Conservation (phyloP, 2,329 filamentous ascomycete genomes). For the Cladosporium sp. region DNA sequence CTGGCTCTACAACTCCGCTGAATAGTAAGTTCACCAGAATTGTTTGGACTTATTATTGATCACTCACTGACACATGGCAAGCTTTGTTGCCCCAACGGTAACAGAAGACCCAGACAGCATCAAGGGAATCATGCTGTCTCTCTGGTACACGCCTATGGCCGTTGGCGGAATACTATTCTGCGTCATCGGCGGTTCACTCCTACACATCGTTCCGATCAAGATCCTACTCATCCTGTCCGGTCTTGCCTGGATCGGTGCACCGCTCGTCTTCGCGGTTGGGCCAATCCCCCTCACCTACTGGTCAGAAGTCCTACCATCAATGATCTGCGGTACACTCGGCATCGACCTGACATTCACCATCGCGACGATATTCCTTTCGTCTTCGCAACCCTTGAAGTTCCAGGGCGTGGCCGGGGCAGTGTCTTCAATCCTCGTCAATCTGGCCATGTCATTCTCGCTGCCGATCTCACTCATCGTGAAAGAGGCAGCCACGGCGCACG, state of each 20-base stretch:
- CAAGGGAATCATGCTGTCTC: constrained; percentile 26
- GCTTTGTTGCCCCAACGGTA: constrained; percentile 12
- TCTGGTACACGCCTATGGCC: constrained; percentile 33
- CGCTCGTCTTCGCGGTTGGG: constrained; percentile 31
- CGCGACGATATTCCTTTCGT: constrained; percentile 29
- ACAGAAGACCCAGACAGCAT: constrained; percentile 17
- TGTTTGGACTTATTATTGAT: constrained; percentile 1
- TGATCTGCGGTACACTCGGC: constrained; percentile 33
- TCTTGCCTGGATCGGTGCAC: constrained; percentile 32
- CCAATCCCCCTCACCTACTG: constrained; percentile 31
- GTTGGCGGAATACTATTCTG: constrained; percentile 31
- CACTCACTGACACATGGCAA: constrained; percentile 15
- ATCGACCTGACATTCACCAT: constrained; percentile 35
- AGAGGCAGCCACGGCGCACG: constrained; percentile 3
- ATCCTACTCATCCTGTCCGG: constrained; percentile 28
- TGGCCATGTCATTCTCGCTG: constrained; percentile 33
- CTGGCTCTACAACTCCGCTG: constrained; percentile 29
- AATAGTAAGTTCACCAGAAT: constrained; percentile 13
- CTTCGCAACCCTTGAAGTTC: constrained; percentile 27
- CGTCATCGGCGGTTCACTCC: constrained; percentile 26
- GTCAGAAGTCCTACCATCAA: constrained; percentile 32
- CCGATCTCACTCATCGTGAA: constrained; percentile 29
- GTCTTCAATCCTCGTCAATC: constrained; percentile 32
- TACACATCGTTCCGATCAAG: constrained; percentile 29
- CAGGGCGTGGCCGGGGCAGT: constrained; percentile 34